These are phyloP conservation scores for Arthrobotrys sinensis DNA, from an alignment of 2,329 filamentous ascomycete species.

Conservation along the genomic window DNA sequence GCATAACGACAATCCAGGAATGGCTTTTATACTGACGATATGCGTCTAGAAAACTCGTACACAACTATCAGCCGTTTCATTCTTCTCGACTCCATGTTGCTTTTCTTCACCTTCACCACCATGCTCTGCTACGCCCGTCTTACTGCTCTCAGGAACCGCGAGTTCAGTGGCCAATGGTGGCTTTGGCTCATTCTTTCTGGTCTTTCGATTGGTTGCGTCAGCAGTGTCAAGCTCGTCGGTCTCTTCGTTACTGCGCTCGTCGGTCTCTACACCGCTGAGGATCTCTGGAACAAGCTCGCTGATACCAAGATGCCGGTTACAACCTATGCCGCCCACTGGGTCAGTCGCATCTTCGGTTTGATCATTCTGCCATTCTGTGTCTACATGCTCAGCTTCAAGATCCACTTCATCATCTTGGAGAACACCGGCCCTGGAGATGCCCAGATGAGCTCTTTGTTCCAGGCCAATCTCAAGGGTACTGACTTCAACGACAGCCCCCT, in stretches of 20 bases:
- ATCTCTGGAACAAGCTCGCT: conserved; percentile 98
- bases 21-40: conserved; percentile 12
- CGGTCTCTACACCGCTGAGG: conserved; percentile 94
- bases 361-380: conserved; percentile 91
- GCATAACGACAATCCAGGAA: not conserved
- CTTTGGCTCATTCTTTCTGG: conserved; percentile 94
- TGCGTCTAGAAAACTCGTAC: conserved; percentile 87
- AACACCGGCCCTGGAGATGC: conserved; percentile 96
- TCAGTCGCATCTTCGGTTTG: conserved; percentile 84
- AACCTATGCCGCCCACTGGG: conserved; percentile 83
- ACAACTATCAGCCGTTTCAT: conserved; percentile 99
- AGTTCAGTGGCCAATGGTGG: conserved; percentile 93
- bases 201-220: conserved; percentile 95
- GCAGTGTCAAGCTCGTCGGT: conserved; percentile 98
- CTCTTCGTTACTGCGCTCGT: conserved; percentile 96
- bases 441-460: conserved; percentile 99
- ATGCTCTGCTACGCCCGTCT: conserved; percentile 98
- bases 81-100: conserved; percentile 96
- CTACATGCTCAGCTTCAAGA: conserved; percentile 94
- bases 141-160: conserved; percentile 86
- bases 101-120: conserved; percentile 98
- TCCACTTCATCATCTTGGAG: conserved; percentile 94
- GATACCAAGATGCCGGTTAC: conserved; percentile 88
- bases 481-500: conserved; percentile 95
- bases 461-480: conserved; percentile 93